phyloP scores from a whole-genome alignment of 169 alveolate genomes.

The Besnoitia besnoiti region DNA sequence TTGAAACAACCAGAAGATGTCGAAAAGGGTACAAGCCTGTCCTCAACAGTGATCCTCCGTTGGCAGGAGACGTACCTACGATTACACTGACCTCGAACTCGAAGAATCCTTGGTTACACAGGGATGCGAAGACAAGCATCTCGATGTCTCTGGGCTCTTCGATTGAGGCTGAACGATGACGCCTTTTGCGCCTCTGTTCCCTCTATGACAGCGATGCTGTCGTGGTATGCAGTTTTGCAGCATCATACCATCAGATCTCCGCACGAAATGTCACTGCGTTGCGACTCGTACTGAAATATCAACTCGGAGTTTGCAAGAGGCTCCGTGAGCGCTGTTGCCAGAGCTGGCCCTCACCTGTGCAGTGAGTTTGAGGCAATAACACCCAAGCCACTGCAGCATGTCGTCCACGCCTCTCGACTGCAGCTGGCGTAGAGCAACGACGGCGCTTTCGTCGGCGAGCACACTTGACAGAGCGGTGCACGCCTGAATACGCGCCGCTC shows the following conservation, averaged over 20 bases:
- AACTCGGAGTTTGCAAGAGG: not conserved
- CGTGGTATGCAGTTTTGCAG: not conserved
- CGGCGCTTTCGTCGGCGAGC: not conserved
- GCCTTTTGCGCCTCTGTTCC: not conserved
- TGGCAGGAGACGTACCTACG: not conserved
- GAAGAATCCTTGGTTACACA: not conserved
- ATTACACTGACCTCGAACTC: not conserved
- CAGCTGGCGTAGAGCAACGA: not conserved
- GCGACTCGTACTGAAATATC: constrained; percentile 57
- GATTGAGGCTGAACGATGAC: not conserved
- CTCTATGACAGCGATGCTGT: not conserved
- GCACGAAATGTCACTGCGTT: constrained; percentile 42
- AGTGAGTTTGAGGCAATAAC: constrained; percentile 56
- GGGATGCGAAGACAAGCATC: not conserved
- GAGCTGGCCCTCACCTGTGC: constrained; percentile 37
- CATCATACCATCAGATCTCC: constrained; percentile 38
- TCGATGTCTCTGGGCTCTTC: not conserved
- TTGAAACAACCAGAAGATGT: not conserved
- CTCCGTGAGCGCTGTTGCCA: not conserved
- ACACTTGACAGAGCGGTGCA: not conserved
- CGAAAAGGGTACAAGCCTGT: not conserved
- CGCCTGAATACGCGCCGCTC: not conserved
- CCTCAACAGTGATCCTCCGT: not conserved
- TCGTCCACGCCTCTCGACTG: constrained; percentile 18
- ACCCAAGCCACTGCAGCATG: constrained; percentile 46